Percentiles rank a stretch among this genome's conserved stretches.
phyloP scores from a whole-genome alignment of 2,329 filamentous ascomycete species.

The Chalara sp. region DNA sequence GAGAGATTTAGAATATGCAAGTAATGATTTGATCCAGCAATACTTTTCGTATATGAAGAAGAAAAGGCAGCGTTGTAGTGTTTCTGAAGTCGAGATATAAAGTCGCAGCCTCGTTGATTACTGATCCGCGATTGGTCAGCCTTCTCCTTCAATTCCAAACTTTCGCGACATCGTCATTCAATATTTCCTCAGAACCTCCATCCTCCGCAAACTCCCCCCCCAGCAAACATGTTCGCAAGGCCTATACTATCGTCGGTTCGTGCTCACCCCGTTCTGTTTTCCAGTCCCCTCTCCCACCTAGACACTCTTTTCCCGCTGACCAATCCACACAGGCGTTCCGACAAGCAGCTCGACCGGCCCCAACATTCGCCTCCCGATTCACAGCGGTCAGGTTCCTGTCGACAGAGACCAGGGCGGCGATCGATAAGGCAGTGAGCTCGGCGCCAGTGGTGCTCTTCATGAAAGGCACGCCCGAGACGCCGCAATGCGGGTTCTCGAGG shows the following conservation, averaged over 20 bases:
- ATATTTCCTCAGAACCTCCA: neutral
- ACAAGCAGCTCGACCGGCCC: slow-evolving; percentile 33
- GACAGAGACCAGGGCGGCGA: slow-evolving; percentile 70
- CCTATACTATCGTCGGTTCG: slow-evolving; percentile 23
- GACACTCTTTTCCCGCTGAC: neutral
- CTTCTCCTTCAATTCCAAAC: slow-evolving; percentile 2
- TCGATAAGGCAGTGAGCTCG: slow-evolving; percentile 81
- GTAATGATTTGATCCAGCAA: too few relatives aligned
- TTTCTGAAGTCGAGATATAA: neutral
- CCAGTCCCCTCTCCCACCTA: neutral
- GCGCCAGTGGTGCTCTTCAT: slow-evolving; percentile 97
- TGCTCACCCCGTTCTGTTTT: too few relatives aligned
- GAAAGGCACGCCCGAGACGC: slow-evolving; percentile 95
- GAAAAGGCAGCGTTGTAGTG: neutral
- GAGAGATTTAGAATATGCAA: too few relatives aligned
- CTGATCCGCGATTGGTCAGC: slow-evolving; percentile 21
- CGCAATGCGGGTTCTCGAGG: slow-evolving; percentile 94
- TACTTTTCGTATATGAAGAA: neutral
- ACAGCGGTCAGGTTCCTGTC: slow-evolving; percentile 60
- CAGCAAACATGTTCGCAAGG: slow-evolving; percentile 21
- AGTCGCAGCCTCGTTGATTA: slow-evolving; percentile 17
- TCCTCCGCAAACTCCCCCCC: neutral
- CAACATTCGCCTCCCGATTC: slow-evolving; percentile 18
- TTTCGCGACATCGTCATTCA: slow-evolving; percentile 8
- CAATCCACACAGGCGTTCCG: slow-evolving; percentile 34